A percentile compares a stretch with the other conserved stretches of the same genome.
Evolutionary conservation across 257 asterid species (phyloP).

Genomic region (Scutellaria baicalensis): DNA sequence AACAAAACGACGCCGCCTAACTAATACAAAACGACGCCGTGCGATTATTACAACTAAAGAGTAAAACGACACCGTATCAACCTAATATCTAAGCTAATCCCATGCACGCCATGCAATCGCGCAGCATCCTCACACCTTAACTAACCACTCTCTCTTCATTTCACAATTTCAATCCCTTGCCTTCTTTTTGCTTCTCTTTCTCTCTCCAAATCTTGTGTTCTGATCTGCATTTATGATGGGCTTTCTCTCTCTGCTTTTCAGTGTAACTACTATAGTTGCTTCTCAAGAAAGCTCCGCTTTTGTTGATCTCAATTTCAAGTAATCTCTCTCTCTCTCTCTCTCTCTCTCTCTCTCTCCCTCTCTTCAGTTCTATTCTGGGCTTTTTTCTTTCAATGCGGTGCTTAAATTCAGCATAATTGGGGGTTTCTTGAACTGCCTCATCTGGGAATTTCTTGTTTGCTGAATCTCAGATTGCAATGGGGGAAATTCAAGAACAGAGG

Average conservation of each 20-base stretch:
- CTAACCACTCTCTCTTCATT: conserved; percentile 26
- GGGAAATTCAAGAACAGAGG: conserved; percentile 34
- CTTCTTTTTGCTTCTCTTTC: background rate
- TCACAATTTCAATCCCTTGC: background rate
- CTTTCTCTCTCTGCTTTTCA: background rate
- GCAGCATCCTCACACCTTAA: conserved; percentile 29
- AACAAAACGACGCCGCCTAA: too few species aligned
- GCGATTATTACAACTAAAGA: too few species aligned
- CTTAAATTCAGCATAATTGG: conserved; percentile 2
- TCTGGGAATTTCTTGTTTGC: conserved; percentile 4
- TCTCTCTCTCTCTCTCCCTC: conserved; percentile 13
- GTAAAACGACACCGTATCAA: too few species aligned
- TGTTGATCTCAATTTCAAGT: conserved; percentile 23
- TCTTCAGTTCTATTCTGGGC: conserved; percentile 5
- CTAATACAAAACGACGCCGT: too few species aligned
- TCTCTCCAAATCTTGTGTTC: conserved; percentile 25
- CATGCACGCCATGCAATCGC: too few species aligned
- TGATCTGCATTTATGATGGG: background rate
- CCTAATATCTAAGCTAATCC: too few species aligned
- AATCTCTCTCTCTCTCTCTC: too few species aligned
- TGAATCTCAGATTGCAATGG: conserved; percentile 31
- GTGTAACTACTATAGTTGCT: background rate
- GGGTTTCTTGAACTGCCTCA: conserved; percentile 21
- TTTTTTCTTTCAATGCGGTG: conserved; percentile 13
- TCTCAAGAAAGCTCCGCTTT: conserved; percentile 10